Evolutionary conservation across 1,284 basidiomycete species (phyloP), one percentile per base, ranked within the genome.

Genomic region (Melanopsichium pennsylvanicum): DNA sequence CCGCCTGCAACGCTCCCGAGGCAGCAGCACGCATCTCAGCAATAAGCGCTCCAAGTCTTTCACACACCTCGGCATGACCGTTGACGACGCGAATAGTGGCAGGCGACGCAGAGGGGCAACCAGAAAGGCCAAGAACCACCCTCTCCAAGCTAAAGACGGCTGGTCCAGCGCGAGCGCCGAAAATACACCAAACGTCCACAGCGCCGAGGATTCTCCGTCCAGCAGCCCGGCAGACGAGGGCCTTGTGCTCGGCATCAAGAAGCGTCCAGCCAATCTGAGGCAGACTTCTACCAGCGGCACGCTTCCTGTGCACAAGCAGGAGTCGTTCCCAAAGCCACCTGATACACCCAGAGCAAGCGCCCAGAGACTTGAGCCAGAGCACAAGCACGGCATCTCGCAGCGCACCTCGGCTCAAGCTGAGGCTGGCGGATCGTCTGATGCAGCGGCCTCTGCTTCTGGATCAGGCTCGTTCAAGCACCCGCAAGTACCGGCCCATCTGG

Each of bases 11-110:
- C 62, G 68, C 22, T 56, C 63, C 0, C 49, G 51, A 21, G 71
- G 49, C 32, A 74, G 73, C 60, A 61, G 68, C 41, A 44, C 69
- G 2, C 67, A 74, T 22, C 57, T 75, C 23, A 47, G 62, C 36
- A 18, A 12, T 43, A 75, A 75, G 41, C 59, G 73, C 4, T 69
- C 63, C 44, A 75, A 74, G 35, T 75, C 73, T 2, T 67, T 59
- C 29, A 74, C 73, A 1, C 58, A 71, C 32, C 51, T 75, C 19
- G 69, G 44, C 55, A 52, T 50, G 52, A 58, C 58, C 10, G 44
- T 48, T 15, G 57, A 58, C 12, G 57, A 59, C 9, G 39, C 39
- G n/a, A 39, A 21, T n/a, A 16, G 33, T n/a, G 41, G 43, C 5
- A 64, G 57, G 41, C 49, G 56, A 8, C 58, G 66, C 47, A 69